phyloP scores from a whole-genome alignment of 257 asterid species.

The Plantago major region DNA sequence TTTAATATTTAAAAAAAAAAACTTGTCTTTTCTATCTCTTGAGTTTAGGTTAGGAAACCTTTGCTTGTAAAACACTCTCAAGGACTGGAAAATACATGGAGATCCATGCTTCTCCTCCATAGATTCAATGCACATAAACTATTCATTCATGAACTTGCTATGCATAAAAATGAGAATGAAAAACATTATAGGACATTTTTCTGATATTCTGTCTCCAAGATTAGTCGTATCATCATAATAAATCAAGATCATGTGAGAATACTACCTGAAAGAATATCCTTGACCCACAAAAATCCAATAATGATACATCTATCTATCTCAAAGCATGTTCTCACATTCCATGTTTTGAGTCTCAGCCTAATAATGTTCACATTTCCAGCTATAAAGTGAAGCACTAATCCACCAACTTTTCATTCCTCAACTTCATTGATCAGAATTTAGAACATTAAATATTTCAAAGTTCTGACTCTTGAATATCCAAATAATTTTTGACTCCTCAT shows the following conservation, averaged over 20 bases:
- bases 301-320: background rate
- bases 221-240: background rate
- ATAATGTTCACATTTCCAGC: too few species aligned
- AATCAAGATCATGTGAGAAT: background rate
- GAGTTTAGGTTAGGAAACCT: conserved; percentile 1
- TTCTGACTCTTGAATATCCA: too few species aligned
- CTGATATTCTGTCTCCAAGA: conserved; percentile 7
- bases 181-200: background rate
- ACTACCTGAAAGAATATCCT: conserved; percentile 8
- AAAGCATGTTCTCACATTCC: too few species aligned
- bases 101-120: conserved; percentile 27
- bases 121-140: conserved; percentile 30
- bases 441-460: too few species aligned
- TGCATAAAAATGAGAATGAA: conserved; percentile 8
- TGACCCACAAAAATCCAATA: conserved; percentile 5
- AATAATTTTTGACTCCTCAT: too few species aligned
- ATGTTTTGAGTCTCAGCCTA: too few species aligned
- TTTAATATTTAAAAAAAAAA: too few species aligned
- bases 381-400: too few species aligned
- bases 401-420: too few species aligned
- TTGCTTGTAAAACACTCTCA: conserved; percentile 16
- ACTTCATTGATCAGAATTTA: too few species aligned
- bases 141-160: conserved; percentile 1
- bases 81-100: conserved; percentile 26
- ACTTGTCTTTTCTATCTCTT: background rate